phyloP scores from a whole-genome alignment of 1,284 basidiomycete species.

The Crepidotus sp. region DNA sequence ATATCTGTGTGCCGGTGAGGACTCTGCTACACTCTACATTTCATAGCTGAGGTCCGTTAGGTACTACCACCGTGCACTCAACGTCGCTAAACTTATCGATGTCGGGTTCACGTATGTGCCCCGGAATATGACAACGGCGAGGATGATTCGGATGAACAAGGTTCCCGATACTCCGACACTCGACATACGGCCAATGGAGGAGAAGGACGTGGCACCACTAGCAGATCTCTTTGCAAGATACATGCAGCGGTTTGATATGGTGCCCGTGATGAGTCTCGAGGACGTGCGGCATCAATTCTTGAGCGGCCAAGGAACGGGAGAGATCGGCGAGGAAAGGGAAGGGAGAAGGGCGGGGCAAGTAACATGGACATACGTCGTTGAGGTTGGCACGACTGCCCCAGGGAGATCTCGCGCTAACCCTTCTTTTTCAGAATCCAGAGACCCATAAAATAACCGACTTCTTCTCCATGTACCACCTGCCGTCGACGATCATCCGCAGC shows the following conservation, averaged over 20 bases:
- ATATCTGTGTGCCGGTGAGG: constrained; percentile 72
- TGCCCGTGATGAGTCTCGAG: constrained; percentile 68
- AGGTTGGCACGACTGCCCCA: constrained; percentile 44
- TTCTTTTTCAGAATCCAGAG: constrained; percentile 57
- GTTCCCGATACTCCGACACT: constrained; percentile 48
- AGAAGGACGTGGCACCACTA: constrained; percentile 69
- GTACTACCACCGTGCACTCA: constrained; percentile 91
- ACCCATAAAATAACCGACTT: constrained; percentile 88
- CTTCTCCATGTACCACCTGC: constrained; percentile 95
- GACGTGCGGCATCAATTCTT: constrained; percentile 87
- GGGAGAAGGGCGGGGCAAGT: constrained; percentile 71
- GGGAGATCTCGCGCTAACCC: background rate
- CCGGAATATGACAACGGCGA: constrained; percentile 76
- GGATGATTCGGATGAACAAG: constrained; percentile 72
- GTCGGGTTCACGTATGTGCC: constrained; percentile 86
- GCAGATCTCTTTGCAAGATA: constrained; percentile 71
- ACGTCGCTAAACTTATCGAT: constrained; percentile 88
- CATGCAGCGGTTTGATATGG: constrained; percentile 82
- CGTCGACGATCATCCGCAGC: constrained; percentile 79
- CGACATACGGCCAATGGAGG: constrained; percentile 85
- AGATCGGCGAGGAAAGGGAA: constrained; percentile 36
- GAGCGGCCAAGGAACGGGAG: constrained; percentile 71
- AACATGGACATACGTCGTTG: constrained; percentile 94
- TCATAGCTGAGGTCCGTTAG: constrained; percentile 29
- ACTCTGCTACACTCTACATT: background rate